Percentiles rank a stretch among this genome's conserved stretches.
Evolutionary conservation across 345 rosid genomes (phyloP).

Genomic region (Acer campestre): DNA sequence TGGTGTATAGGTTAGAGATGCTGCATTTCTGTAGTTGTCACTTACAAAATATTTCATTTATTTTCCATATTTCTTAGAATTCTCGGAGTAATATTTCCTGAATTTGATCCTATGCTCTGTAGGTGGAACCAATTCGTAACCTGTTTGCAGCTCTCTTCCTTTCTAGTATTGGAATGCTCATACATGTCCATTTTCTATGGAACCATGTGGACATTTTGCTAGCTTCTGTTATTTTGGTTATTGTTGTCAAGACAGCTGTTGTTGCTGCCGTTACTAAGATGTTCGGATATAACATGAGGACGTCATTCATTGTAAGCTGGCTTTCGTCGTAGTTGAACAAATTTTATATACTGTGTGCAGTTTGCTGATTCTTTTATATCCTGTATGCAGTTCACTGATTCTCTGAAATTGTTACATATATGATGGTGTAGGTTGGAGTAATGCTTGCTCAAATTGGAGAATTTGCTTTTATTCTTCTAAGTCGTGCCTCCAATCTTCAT

Average conservation of each 20-base stretch:
- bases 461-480: slow-evolving; percentile 92
- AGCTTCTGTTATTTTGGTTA: slow-evolving; percentile 90
- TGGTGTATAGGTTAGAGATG: slow-evolving; percentile 4
- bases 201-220: slow-evolving; percentile 96
- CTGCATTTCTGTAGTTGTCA: not conserved
- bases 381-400: not conserved
- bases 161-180: slow-evolving; percentile 98
- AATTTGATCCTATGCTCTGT: slow-evolving; percentile 19
- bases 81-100: not conserved
- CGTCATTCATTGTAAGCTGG: slow-evolving; percentile 84
- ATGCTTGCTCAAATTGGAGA: slow-evolving; percentile 98
- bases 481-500: slow-evolving; percentile 95
- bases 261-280: slow-evolving; percentile 67
- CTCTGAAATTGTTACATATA: not conserved
- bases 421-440: slow-evolving; percentile 68
- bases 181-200: slow-evolving; percentile 97
- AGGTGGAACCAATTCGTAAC: slow-evolving; percentile 99
- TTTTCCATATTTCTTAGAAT: slow-evolving; percentile 2
- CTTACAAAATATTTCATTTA: not conserved
- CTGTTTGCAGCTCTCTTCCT: slow-evolving; percentile 95
- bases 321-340: slow-evolving; percentile 18
- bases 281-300: slow-evolving; percentile 79
- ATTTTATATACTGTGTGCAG: not conserved
- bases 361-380: slow-evolving; percentile 3
- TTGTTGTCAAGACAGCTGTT: slow-evolving; percentile 86